Percentiles rank a stretch among this genome's conserved stretches.
These are phyloP conservation scores for Acephala macrosclerotiorum DNA, from an alignment of 2,329 filamentous ascomycete genomes.

Conservation along the genomic window DNA sequence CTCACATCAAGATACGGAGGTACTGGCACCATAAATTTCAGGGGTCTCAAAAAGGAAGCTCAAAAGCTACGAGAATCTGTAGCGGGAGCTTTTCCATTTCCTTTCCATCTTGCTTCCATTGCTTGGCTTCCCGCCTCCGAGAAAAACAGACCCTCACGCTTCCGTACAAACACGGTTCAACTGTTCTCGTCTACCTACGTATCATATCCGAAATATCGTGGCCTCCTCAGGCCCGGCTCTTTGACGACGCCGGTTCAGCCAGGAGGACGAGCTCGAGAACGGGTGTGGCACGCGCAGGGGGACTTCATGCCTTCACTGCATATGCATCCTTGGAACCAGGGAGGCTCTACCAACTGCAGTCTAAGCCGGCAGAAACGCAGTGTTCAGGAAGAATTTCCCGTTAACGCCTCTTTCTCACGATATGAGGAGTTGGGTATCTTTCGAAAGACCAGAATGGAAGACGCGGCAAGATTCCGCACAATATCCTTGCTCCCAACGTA, in stretches of 20 bases:
- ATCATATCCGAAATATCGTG: not conserved
- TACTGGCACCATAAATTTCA: slow-evolving; percentile 10
- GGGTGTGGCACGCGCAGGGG: not conserved
- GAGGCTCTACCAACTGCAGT: not conserved
- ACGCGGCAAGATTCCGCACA: not conserved
- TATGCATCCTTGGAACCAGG: not conserved
- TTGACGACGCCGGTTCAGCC: not conserved
- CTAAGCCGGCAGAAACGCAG: not conserved
- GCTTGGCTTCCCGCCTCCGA: slow-evolving; percentile 1
- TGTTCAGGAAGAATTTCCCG: not conserved
- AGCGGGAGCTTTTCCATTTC: slow-evolving; percentile 3
- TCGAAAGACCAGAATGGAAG: not conserved
- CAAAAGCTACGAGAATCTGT: not conserved
- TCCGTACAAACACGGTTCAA: not conserved
- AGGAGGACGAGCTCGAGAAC: not conserved
- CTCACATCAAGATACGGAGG: not conserved
- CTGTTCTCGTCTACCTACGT: not conserved
- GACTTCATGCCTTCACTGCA: slow-evolving; percentile 1
- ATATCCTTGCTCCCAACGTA: not conserved
- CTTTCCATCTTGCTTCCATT: slow-evolving; percentile 12
- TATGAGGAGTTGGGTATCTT: not conserved
- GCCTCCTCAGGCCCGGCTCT: not conserved
- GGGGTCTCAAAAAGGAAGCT: slow-evolving; percentile 20
- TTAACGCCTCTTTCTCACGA: not conserved
- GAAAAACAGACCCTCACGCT: not conserved